Evolutionary conservation across 2,329 filamentous ascomycete genomes (phyloP).

Genomic region (Scopulariopsis brevicaulis): DNA sequence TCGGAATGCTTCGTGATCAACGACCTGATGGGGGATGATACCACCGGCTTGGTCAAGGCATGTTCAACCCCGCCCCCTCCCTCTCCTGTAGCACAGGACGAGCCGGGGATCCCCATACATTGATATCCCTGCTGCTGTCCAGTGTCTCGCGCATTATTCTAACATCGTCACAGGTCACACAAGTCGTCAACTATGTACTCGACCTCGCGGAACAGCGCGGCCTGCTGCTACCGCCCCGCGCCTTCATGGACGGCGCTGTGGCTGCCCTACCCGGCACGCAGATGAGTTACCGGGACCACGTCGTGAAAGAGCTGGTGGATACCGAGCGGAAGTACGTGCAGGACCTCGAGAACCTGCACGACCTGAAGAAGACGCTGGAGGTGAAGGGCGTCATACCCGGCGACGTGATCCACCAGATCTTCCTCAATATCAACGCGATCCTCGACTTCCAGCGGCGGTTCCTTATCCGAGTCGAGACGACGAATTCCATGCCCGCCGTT

Average conservation of each 20-base stretch:
- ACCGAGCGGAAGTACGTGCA: slow-evolving; percentile 98
- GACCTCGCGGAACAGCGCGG: slow-evolving; percentile 74
- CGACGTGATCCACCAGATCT: slow-evolving; percentile 87
- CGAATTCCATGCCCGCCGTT: slow-evolving; percentile 67
- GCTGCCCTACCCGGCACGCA: slow-evolving; percentile 41
- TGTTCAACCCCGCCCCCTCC: slow-evolving; percentile 9
- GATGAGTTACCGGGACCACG: slow-evolving; percentile 70
- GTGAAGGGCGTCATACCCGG: slow-evolving; percentile 80
- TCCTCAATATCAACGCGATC: slow-evolving; percentile 89
- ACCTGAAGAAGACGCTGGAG: slow-evolving; percentile 81
- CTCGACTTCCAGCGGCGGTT: slow-evolving; percentile 94
- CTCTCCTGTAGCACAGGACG: background rate
- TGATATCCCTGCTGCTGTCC: background rate
- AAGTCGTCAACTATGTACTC: slow-evolving; percentile 84
- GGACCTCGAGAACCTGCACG: slow-evolving; percentile 87
- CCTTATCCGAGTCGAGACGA: slow-evolving; percentile 89
- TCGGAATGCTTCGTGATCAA: slow-evolving; percentile 85
- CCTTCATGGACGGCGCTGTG: slow-evolving; percentile 42
- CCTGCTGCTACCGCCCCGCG: slow-evolving; percentile 51
- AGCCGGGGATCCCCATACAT: background rate
- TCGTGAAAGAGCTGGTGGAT: slow-evolving; percentile 82
- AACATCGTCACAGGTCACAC: slow-evolving; percentile 49
- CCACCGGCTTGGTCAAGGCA: slow-evolving; percentile 93
- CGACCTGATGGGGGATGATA: slow-evolving; percentile 87
- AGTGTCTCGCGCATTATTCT: background rate